Evolutionary conservation across 2,329 filamentous ascomycete species (phyloP), one percentile per base, ranked within the genome.

Genomic region (Bipolaris zeicola): DNA sequence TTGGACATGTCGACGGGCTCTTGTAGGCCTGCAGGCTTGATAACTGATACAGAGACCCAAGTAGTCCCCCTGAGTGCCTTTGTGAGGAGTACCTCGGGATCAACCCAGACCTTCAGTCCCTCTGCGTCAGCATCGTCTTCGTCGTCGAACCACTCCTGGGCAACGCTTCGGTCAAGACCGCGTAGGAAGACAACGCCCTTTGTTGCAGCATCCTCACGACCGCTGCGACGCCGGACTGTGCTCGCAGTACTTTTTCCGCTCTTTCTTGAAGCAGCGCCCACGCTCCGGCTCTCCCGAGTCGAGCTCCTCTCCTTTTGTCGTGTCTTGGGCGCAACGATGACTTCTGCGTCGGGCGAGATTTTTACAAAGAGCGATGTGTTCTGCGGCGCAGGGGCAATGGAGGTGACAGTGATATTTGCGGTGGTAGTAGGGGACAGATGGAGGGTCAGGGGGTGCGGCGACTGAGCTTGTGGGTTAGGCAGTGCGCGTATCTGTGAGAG

Each of bases 371-470:
- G 83, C 1, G 86, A 83, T 46, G 87, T 85, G 2, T 85, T 80
- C 1, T 89, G 76, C 3, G 88, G 87, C 0, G 87, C 81, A 1
- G 95, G 95, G 1, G 89, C 87, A n/a, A 99, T 81, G 1, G 91
- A 92, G 6, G 91, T 87, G 7, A 98, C 85, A 53, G 88, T 87
- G 60, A 99, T 92, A 70, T 93, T 97, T 8, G 95, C 96, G 1
- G 94, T 96, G 3, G 94, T 96, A 0, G 94, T 98, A 2, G 93
- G 94, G 10, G 95, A 97, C 0, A 99, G 84, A 74, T 99, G 95
- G 18, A 99, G 83, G 1, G 93, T 96, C 61, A 99, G 81, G 11
- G 93, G 89, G 74, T 99, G 93, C 26, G 87, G 80, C 34, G 82
- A 79, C 13, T 85, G 79, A 14, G 81, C 74, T 22, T 83, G 80